Base-by-base conservation (phyloP, 2,329 filamentous ascomycete species). In the Paraconiothyrium sp. region DNA sequence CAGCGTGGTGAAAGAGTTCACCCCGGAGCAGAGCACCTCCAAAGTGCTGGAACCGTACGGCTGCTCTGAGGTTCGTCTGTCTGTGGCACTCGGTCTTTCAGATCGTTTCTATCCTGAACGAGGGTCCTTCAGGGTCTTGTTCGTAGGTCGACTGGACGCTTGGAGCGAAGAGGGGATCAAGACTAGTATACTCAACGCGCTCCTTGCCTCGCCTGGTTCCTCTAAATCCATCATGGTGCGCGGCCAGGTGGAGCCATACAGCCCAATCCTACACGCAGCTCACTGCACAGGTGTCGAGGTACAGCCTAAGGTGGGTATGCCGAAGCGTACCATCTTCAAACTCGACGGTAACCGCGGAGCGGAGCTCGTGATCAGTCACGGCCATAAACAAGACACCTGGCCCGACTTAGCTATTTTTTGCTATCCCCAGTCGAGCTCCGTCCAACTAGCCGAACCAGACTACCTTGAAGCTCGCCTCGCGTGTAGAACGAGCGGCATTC, bases 211-310 rank as follows among this genome's bases (percentile, higher is more conserved):
- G 37, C 71, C 73, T 50, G 68, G 69, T 52, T 66, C 70, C 11
- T 77, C 76, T 41, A 69, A 75, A 61, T 78, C 74, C 58, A 72
- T 74, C 54, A 72, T 77, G 67, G 73, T 78, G 22, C 70, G 69
- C 56, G 72, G 76, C 30, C 72, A 75, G 59, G 68, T 78, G 56
- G 72, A 77, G 59, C 70, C 70, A 4, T 72, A 72, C 30, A 69
- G 69, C 50, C 69, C 72, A 13, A 67, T 76, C 34, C 67, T 78
- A 11, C 65, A 74, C 49, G 64, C 71, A 30, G 69, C 75, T 58
- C 70, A 70, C 46, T 76, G 74, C 61, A 64, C 55, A 30, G 55
- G 67, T 7, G 58, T 72, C n/a, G 57, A 68, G 22, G 48, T 67
- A 16, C 47, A 62, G 14, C 50, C 56, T 8, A 46, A 65, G 22